phyloP scores from a whole-genome alignment of 148 eudicot genomes.

The Amaranthus hypochondriacus region DNA sequence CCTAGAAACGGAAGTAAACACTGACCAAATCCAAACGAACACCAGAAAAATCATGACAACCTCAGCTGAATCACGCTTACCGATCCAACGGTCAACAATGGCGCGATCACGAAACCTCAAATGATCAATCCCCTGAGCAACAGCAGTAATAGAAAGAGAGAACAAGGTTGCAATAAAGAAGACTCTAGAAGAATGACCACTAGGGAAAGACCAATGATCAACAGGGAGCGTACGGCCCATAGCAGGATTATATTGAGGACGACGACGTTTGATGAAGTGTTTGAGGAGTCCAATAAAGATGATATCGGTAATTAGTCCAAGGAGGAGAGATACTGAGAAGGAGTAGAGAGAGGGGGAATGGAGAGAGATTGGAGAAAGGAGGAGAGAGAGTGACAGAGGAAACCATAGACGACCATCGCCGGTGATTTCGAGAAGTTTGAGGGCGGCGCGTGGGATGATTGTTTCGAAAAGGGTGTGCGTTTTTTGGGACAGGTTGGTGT shows the following conservation, averaged over 20 bases:
- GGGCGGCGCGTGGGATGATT: constrained; percentile 47
- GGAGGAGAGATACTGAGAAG: constrained; percentile 39
- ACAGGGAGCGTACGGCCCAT: constrained; percentile 62
- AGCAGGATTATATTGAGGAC: constrained; percentile 59
- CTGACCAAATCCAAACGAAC: constrained; percentile 44
- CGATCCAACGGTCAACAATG: constrained; percentile 30
- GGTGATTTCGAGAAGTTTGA: constrained; percentile 67
- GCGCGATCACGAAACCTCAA: constrained; percentile 27
- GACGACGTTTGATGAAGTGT: constrained; percentile 61
- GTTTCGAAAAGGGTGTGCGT: constrained; percentile 49
- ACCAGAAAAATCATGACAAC: constrained; percentile 24
- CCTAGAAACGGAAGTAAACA: constrained; percentile 55
- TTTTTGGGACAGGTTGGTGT: constrained; percentile 40
- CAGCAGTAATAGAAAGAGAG: constrained; percentile 25
- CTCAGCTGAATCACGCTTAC: constrained; percentile 22
- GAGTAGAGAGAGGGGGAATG: constrained; percentile 25
- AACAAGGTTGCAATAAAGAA: constrained; percentile 49
- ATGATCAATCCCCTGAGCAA: constrained; percentile 29
- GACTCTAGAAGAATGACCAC: constrained; percentile 73
- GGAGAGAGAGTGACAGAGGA: constrained; percentile 54
- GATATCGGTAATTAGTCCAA: constrained; percentile 53
- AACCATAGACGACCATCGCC: constrained; percentile 88
- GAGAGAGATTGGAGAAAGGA: constrained; percentile 30
- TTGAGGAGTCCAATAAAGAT: constrained; percentile 55
- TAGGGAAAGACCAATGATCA: constrained; percentile 87